Percentiles rank a stretch among this genome's conserved stretches.
Evolutionary conservation across 768 basidiomycete species (phyloP).

Genomic region (Cyathus striatus): DNA sequence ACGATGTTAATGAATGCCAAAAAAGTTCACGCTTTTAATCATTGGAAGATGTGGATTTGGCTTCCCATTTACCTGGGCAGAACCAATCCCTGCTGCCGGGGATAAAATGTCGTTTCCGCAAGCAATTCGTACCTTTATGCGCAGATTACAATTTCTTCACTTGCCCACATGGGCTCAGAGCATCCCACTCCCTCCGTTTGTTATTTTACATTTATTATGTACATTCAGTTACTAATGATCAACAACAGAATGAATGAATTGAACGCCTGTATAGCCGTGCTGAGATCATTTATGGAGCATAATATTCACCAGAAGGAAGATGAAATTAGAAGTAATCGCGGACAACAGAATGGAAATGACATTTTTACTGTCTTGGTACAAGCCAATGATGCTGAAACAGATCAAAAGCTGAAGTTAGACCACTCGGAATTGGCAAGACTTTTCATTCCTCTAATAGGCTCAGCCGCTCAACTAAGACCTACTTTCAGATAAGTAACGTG

Average conservation of each 20-base stretch:
- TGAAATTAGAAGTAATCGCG: not conserved
- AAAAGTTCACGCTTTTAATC: constrained; percentile 35
- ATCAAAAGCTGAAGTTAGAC: constrained; percentile 29
- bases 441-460: not conserved
- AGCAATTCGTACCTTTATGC: constrained; percentile 27
- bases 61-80: constrained; percentile 33
- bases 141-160: constrained; percentile 17
- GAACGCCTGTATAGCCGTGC: no score
- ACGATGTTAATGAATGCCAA: not conserved
- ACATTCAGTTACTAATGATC: no score
- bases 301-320: not conserved
- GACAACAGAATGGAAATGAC: not conserved
- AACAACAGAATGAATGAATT: no score
- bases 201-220: no score
- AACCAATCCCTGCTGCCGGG: constrained; percentile 28
- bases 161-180: constrained; percentile 32
- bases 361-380: constrained; percentile 23
- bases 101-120: constrained; percentile 33
- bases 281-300: no score
- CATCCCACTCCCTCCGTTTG: constrained; percentile 30
- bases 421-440: constrained; percentile 22
- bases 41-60: constrained; percentile 45
- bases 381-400: constrained; percentile 42
- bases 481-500: not conserved
- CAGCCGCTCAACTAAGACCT: not conserved